phyloP scores from a whole-genome alignment of 202 grass and related monocot genomes.

The Brachypodium distachyon region DNA sequence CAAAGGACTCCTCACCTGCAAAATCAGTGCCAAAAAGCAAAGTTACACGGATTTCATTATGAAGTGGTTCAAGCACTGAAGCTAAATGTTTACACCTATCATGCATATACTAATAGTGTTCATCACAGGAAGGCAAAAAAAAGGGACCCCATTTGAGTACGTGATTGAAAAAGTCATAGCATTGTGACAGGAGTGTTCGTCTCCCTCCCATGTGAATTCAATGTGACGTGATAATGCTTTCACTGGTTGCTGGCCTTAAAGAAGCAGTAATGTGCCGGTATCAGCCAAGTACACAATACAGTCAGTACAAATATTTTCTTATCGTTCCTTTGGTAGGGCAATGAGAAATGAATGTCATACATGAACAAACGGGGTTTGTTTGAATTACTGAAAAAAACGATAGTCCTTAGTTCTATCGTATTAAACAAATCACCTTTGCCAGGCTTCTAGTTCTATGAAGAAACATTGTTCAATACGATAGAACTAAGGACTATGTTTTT shows the following conservation, averaged over 20 bases:
- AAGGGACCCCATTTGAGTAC: not conserved
- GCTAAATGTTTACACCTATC: not conserved
- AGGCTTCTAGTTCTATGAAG: not conserved
- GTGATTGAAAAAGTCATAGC: not conserved
- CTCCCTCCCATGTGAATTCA: not conserved
- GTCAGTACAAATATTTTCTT: not conserved
- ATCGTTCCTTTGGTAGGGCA: not conserved
- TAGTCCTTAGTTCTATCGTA: not conserved
- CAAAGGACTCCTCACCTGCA: constrained; percentile 50
- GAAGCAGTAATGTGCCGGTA: not conserved
- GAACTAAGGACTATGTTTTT: not conserved
- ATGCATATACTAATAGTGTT: not conserved
- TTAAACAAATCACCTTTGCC: not conserved
- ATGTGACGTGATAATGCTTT: not conserved
- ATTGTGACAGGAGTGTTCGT: not conserved
- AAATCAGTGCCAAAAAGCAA: constrained; percentile 14
- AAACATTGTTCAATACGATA: not conserved
- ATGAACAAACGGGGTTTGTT: not conserved
- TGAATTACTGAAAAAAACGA: not conserved
- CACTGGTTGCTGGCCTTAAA: too few relatives aligned
- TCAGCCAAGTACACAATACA: not conserved
- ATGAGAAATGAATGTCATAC: not conserved
- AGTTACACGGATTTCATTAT: not conserved
- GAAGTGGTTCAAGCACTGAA: not conserved
- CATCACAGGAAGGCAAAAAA: not conserved